These are phyloP conservation scores for Paracorniculantispora psalliotae DNA, from an alignment of 2,329 filamentous ascomycete species.

Conservation along the genomic window DNA sequence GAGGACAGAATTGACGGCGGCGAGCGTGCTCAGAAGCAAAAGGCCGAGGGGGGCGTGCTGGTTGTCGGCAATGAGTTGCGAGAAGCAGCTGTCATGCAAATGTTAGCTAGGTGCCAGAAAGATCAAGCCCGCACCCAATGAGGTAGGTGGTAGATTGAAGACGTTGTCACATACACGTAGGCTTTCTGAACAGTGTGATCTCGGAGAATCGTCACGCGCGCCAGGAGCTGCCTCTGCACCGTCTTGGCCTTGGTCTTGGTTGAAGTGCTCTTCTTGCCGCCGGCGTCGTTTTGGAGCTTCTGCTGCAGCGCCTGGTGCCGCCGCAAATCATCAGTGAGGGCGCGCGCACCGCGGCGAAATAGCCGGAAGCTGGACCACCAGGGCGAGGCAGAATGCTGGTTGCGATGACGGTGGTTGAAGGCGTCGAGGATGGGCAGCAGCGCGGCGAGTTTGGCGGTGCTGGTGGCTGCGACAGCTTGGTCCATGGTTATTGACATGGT, in stretches of 20 bases:
- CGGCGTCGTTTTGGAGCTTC: background rate
- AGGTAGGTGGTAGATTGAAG: too few species aligned
- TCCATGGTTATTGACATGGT: background rate
- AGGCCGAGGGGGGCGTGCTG: slow-evolving; percentile 70
- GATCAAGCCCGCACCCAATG: too few species aligned
- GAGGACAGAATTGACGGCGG: slow-evolving; percentile 48
- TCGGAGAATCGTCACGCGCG: background rate
- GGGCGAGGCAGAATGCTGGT: slow-evolving; percentile 75
- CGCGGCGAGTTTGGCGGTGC: slow-evolving; percentile 27
- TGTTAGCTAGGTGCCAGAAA: too few species aligned
- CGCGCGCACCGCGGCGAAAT: slow-evolving; percentile 61
- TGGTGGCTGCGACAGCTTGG: background rate
- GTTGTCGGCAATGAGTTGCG: slow-evolving; percentile 63
- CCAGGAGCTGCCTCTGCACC: background rate
- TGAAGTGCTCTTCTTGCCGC: slow-evolving; percentile 1
- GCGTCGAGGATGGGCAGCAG: slow-evolving; percentile 58
- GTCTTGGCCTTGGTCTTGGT: slow-evolving; percentile 1
- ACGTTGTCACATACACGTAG: background rate
- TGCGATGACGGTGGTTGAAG: slow-evolving; percentile 79
- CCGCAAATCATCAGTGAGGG: slow-evolving; percentile 40
- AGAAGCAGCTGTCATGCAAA: slow-evolving; percentile 50
- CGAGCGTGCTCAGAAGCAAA: slow-evolving; percentile 60
- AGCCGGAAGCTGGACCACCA: slow-evolving; percentile 76
- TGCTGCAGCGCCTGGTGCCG: slow-evolving; percentile 8
- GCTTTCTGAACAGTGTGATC: slow-evolving; percentile 18